A percentile compares a stretch with the other conserved stretches of the same genome.
phyloP scores from a whole-genome alignment of 495 filamentous ascomycete genomes.

The Glutinoglossum americanum region DNA sequence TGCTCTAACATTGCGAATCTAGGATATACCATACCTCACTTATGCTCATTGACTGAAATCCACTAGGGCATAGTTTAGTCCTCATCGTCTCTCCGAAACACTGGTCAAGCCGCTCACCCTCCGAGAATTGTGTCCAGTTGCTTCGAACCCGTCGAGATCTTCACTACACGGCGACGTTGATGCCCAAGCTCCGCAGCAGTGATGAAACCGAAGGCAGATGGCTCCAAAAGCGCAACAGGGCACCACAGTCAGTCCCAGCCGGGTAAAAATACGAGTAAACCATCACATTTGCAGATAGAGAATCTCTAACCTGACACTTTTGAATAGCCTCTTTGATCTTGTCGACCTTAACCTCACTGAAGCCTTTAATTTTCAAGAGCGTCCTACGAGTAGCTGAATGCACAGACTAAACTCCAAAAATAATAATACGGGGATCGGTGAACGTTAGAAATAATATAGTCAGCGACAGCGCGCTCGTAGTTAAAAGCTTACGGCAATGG shows the following conservation, averaged over 20 bases:
- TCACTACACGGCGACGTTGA: slow-evolving; percentile 28
- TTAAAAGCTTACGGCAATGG: slow-evolving; percentile 33
- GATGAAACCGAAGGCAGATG: slow-evolving; percentile 46
- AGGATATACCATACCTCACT: slow-evolving; percentile 33
- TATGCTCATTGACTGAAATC: slow-evolving; percentile 64
- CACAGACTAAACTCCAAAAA: slow-evolving; percentile 28
- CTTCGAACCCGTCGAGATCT: slow-evolving; percentile 15
- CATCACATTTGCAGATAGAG: neutral
- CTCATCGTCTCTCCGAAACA: neutral
- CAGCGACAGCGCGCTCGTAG: neutral
- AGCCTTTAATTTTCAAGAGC: slow-evolving; percentile 56
- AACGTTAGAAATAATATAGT: neutral
- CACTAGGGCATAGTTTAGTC: slow-evolving; percentile 21
- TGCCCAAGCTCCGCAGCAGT: slow-evolving; percentile 52
- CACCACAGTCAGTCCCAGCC: neutral
- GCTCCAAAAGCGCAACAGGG: slow-evolving; percentile 20
- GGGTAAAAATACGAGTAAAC: neutral
- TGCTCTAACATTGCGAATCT: neutral
- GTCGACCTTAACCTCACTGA: slow-evolving; percentile 64
- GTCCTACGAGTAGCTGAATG: slow-evolving; percentile 41
- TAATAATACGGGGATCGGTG: neutral
- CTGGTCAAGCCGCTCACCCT: slow-evolving; percentile 23
- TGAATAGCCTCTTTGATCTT: slow-evolving; percentile 59
- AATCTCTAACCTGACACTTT: slow-evolving; percentile 38
- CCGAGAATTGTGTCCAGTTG: slow-evolving; percentile 52